phyloP scores from a whole-genome alignment of 345 rosid genomes.

The Lumnitzera racemosa region DNA sequence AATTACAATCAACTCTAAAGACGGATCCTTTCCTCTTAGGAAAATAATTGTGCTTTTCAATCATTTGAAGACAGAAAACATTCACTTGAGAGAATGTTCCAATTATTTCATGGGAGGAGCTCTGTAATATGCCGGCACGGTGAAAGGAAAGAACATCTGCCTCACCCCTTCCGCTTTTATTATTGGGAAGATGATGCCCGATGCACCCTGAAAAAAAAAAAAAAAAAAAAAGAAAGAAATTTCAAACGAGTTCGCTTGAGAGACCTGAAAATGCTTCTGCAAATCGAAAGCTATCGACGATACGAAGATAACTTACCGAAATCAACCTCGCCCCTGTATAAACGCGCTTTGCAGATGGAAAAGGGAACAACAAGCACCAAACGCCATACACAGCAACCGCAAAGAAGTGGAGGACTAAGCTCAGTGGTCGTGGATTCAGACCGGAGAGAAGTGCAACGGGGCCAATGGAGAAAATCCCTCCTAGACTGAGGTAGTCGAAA shows the following conservation, averaged over 20 bases:
- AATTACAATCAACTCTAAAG: too few species aligned
- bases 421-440: constrained; percentile 14
- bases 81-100: too few species aligned
- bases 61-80: too few species aligned
- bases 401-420: constrained; percentile 17
- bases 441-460: constrained; percentile 15
- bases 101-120: constrained; percentile 7
- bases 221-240: background rate
- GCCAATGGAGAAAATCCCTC: constrained; percentile 13
- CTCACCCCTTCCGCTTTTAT: constrained; percentile 15
- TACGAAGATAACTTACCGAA: constrained; percentile 7
- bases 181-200: constrained; percentile 16
- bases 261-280: background rate
- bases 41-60: too few species aligned
- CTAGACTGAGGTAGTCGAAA: constrained; percentile 17
- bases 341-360: constrained; percentile 10
- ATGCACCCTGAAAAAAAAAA: constrained; percentile 9
- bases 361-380: constrained; percentile 14
- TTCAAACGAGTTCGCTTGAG: too few species aligned
- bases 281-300: background rate
- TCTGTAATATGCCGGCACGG: constrained; percentile 8
- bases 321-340: constrained; percentile 13
- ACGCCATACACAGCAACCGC: constrained; percentile 18
- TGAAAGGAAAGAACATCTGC: constrained; percentile 17
- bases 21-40: too few species aligned